Percentiles rank a stretch among this genome's conserved stretches.
Evolutionary conservation across 345 rosid species (phyloP).

Genomic region (Schrenkiella parvula): DNA sequence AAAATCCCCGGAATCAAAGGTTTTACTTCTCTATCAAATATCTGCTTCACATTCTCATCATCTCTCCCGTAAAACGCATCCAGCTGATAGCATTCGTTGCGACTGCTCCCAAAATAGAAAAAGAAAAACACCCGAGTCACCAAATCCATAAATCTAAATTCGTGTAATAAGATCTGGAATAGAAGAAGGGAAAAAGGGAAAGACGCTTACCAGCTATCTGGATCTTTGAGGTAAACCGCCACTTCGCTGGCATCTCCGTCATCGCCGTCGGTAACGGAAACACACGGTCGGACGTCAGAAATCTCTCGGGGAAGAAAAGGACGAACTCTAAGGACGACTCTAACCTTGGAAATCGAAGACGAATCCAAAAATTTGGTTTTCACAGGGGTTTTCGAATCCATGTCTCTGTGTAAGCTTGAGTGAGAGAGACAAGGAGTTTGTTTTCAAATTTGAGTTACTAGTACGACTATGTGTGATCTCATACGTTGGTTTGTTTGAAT

Average conservation of each 20-base stretch:
- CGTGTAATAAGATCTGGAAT: neutral
- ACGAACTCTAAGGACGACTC: conserved; percentile 68
- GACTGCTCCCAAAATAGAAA: conserved; percentile 43
- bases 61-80: conserved; percentile 75
- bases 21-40: conserved; percentile 65
- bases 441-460: neutral
- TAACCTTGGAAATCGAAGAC: conserved; percentile 41
- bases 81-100: conserved; percentile 66
- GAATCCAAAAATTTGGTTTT: conserved; percentile 22
- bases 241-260: conserved; percentile 42
- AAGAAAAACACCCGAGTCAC: neutral
- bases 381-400: conserved; percentile 22
- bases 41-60: conserved; percentile 56
- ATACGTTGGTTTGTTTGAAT: neutral
- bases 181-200: neutral
- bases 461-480: neutral
- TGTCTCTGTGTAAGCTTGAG: neutral
- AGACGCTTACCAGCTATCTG: conserved; percentile 50
- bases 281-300: conserved; percentile 37
- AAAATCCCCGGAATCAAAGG: conserved; percentile 65
- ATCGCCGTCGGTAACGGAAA: conserved; percentile 44
- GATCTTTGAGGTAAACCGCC: conserved; percentile 63
- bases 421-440: neutral
- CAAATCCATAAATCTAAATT: neutral
- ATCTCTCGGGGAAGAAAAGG: conserved; percentile 63